Base-by-base conservation (phyloP, 805 yeast species). In the Candida lessepsii region DNA sequence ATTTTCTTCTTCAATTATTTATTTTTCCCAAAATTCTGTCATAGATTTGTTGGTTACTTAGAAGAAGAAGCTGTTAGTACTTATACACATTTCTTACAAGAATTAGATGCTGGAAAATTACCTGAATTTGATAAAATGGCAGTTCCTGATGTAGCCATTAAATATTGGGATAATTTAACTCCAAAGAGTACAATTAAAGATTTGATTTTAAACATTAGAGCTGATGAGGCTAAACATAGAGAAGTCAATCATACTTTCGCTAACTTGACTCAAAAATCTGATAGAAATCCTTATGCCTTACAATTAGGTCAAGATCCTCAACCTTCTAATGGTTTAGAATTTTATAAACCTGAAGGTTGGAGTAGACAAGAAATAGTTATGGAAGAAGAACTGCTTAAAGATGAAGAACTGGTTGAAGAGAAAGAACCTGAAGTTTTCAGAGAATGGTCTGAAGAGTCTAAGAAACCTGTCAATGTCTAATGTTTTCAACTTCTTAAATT, bases 231-330 rank as follows among this genome's bases (percentile, higher is more conserved):
- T 29, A 83, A 83, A 56, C 89, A 83, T 55, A 71, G 90, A 58
- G 90, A 83, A 53, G 89, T 83, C 20, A 83, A 83, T 61, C 90
- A 83, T 52, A 83, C 89, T 0, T 72, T 82, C 53, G 89, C 86
- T 10, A 82, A 82, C 51, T 69, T 83, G 50, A 57, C 68, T 39
- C 78, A 69, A 46, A 57, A 60, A 21, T 37, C 34, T 1, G 88
- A 83, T 55, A 70, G 87, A 51, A 83, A 83, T 53, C 90, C 90
- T 10, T 83, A 78, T 58, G 88, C 72, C 5, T 51, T 66, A 49
- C 41, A 76, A 27, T 53, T 76, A 34, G 60, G 67, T 23, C 60
- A 70, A 42, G 10, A 54, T 38, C 65, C 64, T 9, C 75, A 70
- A 47, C 75, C 75, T 6, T 53, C 49, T 6, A 51, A 65, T 34